These are phyloP conservation scores for Oryza glaberrima DNA, from an alignment of 176 grass and related monocot genomes.

Conservation along the genomic window DNA sequence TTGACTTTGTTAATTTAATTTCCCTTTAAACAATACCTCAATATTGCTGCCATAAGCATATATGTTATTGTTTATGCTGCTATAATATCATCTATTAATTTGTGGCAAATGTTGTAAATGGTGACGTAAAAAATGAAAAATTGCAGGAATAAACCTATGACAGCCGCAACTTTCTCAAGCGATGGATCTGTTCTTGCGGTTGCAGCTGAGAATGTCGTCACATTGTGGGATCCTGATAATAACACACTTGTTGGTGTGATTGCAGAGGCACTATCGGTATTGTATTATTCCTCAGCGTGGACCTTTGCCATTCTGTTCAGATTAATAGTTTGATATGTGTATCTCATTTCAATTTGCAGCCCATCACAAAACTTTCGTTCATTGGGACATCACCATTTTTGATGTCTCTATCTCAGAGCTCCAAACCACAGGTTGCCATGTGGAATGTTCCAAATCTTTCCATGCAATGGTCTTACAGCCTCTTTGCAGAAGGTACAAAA, in stretches of 20 bases:
- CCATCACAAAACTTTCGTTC: slow-evolving; percentile 74
- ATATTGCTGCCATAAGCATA: not conserved
- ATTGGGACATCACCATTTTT: slow-evolving; percentile 71
- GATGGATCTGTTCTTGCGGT: slow-evolving; percentile 97
- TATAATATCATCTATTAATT: slow-evolving; percentile 23
- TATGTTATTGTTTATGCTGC: not conserved
- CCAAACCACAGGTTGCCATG: slow-evolving; percentile 72
- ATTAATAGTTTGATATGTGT: slow-evolving; percentile 16
- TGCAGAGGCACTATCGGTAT: slow-evolving; percentile 90
- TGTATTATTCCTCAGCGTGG: slow-evolving; percentile 21
- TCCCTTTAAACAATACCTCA: slow-evolving; percentile 13
- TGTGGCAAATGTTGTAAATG: not conserved
- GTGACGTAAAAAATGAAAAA: slow-evolving; percentile 29
- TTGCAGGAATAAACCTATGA: slow-evolving; percentile 87
- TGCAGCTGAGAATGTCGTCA: slow-evolving; percentile 80
- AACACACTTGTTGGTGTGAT: slow-evolving; percentile 85
- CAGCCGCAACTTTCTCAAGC: slow-evolving; percentile 77
- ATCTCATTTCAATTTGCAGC: slow-evolving; percentile 54
- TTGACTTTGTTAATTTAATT: slow-evolving; percentile 30
- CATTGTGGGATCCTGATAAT: slow-evolving; percentile 89
- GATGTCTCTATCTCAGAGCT: slow-evolving; percentile 68
- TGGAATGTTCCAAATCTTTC: slow-evolving; percentile 84
- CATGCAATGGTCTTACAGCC: slow-evolving; percentile 83
- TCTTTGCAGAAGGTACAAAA: slow-evolving; percentile 80
- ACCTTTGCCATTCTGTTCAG: slow-evolving; percentile 1